These are phyloP conservation scores for Aurinia saxatilis DNA, from an alignment of 345 rosid species.

Conservation along the genomic window DNA sequence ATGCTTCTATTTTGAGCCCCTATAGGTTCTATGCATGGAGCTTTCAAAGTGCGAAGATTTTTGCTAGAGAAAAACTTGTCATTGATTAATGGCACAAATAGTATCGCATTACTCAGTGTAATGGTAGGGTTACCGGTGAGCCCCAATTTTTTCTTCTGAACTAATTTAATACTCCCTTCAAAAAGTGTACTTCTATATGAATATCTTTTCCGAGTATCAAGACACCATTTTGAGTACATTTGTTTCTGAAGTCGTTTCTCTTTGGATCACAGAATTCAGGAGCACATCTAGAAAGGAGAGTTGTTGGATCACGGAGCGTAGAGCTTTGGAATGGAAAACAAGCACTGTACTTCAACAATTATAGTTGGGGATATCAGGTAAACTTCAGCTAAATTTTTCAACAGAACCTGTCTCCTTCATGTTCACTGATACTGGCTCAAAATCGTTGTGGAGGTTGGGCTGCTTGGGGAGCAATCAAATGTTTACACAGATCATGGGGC, in stretches of 20 bases:
- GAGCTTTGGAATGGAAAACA: slow-evolving; percentile 27
- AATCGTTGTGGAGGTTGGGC: slow-evolving; percentile 45
- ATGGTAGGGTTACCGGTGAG: slow-evolving; percentile 82
- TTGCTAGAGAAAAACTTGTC: slow-evolving; percentile 32
- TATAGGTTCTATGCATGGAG: slow-evolving; percentile 63
- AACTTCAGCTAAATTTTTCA: neutral
- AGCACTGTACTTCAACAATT: slow-evolving; percentile 31
- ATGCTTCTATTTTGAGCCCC: neutral
- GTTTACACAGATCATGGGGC: slow-evolving; percentile 41
- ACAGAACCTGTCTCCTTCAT: slow-evolving; percentile 8
- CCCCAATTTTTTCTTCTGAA: neutral
- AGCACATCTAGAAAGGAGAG: slow-evolving; percentile 54
- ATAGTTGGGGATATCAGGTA: slow-evolving; percentile 75
- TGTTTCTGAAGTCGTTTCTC: neutral
- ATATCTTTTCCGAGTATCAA: neutral
- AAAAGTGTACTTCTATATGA: slow-evolving; percentile 6
- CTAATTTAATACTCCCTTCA: neutral
- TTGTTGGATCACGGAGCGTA: slow-evolving; percentile 43
- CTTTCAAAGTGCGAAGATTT: slow-evolving; percentile 22
- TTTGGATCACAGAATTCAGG: slow-evolving; percentile 48
- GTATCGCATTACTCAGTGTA: slow-evolving; percentile 69
- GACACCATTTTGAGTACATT: neutral
- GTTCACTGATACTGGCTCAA: slow-evolving; percentile 11
- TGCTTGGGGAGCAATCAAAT: slow-evolving; percentile 49
- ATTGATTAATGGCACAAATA: slow-evolving; percentile 46